Evolutionary conservation across 2,329 filamentous ascomycete species (phyloP).

Genomic region (Hymenoscyphus fraxineus): DNA sequence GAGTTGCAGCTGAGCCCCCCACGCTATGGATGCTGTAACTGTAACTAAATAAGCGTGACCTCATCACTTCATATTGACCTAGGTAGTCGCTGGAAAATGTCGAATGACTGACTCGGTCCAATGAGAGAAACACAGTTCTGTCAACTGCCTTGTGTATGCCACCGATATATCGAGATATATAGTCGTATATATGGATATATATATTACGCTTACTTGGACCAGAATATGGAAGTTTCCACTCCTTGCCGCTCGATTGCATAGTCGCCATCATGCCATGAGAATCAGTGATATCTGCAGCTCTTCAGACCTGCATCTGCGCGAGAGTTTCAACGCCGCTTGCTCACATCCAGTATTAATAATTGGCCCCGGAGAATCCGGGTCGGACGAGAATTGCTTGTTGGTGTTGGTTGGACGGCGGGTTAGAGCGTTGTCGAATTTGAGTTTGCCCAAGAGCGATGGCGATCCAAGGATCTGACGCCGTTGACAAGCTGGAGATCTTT

Average conservation of each 20-base stretch:
- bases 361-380: not conserved
- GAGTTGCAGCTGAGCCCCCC: conserved; percentile 20
- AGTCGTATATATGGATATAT: no score
- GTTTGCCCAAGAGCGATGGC: not conserved
- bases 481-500: not conserved
- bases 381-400: not conserved
- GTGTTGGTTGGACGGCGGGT: not conserved
- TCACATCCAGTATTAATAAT: not conserved
- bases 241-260: no score
- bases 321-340: not conserved
- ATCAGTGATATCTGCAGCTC: not conserved
- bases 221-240: no score
- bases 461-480: not conserved
- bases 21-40: conserved; percentile 16
- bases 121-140: not conserved
- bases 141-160: not conserved
- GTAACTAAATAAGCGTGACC: conserved; percentile 22
- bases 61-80: conserved; percentile 25
- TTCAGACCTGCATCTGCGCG: not conserved
- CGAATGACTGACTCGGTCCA: not conserved
- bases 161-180: not conserved
- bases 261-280: no score
- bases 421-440: not conserved
- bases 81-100: not conserved
- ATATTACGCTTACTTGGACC: no score